phyloP scores from a whole-genome alignment of 2,329 filamentous ascomycete species.

The Botrytis hyacinthi region DNA sequence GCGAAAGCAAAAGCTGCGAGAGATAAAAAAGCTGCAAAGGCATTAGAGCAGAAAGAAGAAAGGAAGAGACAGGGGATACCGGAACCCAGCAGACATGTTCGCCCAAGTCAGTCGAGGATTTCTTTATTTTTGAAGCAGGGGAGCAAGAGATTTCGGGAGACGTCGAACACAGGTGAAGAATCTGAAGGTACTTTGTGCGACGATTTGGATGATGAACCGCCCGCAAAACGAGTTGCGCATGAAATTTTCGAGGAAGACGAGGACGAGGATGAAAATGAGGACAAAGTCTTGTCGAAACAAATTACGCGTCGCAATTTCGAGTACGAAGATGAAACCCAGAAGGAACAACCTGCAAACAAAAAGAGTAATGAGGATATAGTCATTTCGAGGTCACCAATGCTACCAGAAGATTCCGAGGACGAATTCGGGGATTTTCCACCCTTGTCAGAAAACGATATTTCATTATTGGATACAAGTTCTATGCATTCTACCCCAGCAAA shows the following conservation, averaged over 20 bases:
- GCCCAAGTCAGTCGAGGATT: slow-evolving; percentile 58
- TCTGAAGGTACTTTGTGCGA: slow-evolving; percentile 23
- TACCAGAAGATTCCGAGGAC: slow-evolving; percentile 33
- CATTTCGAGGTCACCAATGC: slow-evolving; percentile 12
- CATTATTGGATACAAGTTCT: slow-evolving; percentile 20
- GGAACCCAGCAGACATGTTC: slow-evolving; percentile 47
- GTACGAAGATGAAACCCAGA: not conserved
- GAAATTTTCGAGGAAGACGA: not conserved
- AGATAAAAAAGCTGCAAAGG: slow-evolving; percentile 57
- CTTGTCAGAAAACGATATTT: slow-evolving; percentile 34
- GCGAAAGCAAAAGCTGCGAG: slow-evolving; percentile 49
- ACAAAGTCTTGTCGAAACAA: not conserved
- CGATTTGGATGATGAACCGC: not conserved
- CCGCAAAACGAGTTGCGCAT: not conserved
- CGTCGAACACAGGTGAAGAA: slow-evolving; percentile 27
- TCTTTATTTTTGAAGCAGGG: slow-evolving; percentile 48
- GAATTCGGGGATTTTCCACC: slow-evolving; percentile 39
- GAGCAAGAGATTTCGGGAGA: slow-evolving; percentile 30
- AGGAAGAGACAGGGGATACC: slow-evolving; percentile 54
- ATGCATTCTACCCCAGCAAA: not conserved
- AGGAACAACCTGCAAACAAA: slow-evolving; percentile 4
- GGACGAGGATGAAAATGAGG: not conserved
- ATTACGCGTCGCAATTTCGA: not conserved
- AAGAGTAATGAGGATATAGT: not conserved
- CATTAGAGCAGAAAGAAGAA: slow-evolving; percentile 48